phyloP scores from a whole-genome alignment of 225 moss, liverwort and hornwort species.

The Neckera pumila region DNA sequence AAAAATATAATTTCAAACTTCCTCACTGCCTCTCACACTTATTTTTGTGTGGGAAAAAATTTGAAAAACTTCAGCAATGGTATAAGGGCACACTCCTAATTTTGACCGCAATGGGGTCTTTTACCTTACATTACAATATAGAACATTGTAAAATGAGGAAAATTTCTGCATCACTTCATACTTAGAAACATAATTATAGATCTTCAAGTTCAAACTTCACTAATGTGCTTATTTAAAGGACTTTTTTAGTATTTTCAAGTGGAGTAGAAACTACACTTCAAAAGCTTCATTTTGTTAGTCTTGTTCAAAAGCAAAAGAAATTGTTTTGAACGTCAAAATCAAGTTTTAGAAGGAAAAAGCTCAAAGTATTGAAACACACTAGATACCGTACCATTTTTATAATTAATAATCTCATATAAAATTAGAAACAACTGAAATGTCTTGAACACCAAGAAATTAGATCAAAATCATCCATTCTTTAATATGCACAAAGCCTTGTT shows the following conservation, averaged over 20 bases:
- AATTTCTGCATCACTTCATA: fast-evolving
- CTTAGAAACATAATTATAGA: background rate
- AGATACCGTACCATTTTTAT: too few species aligned
- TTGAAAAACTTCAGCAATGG: too few species aligned
- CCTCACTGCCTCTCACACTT: too few species aligned
- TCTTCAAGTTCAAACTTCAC: background rate
- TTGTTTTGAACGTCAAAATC: background rate
- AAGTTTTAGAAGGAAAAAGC: background rate
- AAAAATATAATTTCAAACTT: too few species aligned
- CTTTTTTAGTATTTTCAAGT: background rate
- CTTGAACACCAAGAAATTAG: too few species aligned
- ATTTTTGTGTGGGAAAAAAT: too few species aligned
- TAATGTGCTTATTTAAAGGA: background rate
- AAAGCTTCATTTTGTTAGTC: background rate
- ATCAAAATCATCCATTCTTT: background rate
- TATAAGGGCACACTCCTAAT: too few species aligned
- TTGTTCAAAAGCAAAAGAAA: background rate
- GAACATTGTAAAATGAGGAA: background rate
- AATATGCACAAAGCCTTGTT: background rate
- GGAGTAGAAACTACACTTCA: background rate
- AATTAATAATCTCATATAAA: background rate
- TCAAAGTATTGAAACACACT: background rate
- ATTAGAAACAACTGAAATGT: background rate
- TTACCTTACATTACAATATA: fast-evolving
- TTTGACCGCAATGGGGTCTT: too few species aligned